Percentiles rank a stretch among this genome's conserved stretches.
These are phyloP conservation scores for Beauveria caledonica DNA, from an alignment of 2,329 filamentous ascomycete genomes.

Conservation along the genomic window DNA sequence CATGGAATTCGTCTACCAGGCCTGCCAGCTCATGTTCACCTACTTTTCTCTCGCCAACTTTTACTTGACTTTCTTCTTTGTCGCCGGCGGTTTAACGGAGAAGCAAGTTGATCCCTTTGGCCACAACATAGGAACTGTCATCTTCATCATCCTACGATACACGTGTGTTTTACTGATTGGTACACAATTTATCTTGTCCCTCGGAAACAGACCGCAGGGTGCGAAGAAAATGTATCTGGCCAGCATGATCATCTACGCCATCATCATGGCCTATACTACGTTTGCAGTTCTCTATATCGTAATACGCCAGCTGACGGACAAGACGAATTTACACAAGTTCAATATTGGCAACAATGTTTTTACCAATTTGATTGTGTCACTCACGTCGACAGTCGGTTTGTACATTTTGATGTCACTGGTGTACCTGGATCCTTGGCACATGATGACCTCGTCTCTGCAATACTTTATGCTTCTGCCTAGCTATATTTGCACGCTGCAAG, in stretches of 20 bases:
- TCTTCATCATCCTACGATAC: conserved; percentile 84
- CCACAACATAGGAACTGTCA: conserved; percentile 71
- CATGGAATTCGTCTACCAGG: conserved; percentile 92
- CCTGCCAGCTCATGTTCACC: conserved; percentile 86
- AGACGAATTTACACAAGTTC: conserved; percentile 36
- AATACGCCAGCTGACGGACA: conserved; percentile 62
- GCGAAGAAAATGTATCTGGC: conserved; percentile 83
- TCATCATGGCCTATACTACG: conserved; percentile 94
- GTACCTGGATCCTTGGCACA: conserved; percentile 98
- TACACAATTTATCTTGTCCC: conserved; percentile 91
- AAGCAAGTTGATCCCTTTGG: conserved; percentile 80
- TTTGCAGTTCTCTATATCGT: conserved; percentile 89
- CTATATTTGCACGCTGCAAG: conserved; percentile 95
- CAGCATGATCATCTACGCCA: conserved; percentile 79
- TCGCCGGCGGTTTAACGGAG: conserved; percentile 83
- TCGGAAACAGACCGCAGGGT: conserved; percentile 93
- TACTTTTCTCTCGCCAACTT: conserved; percentile 99
- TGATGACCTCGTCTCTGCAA: conserved; percentile 85
- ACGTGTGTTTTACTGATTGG: conserved; percentile 78
- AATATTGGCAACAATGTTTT: conserved; percentile 79
- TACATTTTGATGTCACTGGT: conserved; percentile 96
- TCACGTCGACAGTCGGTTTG: conserved; percentile 80
- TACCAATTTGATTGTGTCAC: conserved; percentile 87
- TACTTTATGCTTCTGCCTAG: conserved; percentile 88
- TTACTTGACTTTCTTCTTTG: conserved; percentile 97